These are phyloP conservation scores for Ustilago curta DNA, from an alignment of 1,284 basidiomycete species.

Conservation along the genomic window DNA sequence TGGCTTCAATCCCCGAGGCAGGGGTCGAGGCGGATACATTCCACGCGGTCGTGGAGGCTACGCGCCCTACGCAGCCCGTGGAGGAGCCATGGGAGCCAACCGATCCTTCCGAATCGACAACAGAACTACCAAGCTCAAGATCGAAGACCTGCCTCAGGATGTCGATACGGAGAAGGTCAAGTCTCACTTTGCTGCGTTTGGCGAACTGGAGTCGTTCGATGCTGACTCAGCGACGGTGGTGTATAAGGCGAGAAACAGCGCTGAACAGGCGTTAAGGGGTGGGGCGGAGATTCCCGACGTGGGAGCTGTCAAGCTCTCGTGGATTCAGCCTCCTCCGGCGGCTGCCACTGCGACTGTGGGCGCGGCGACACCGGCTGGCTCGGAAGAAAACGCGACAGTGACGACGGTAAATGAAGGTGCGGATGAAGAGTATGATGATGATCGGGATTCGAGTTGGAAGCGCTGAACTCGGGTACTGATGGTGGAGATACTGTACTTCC, in stretches of 20 bases:
- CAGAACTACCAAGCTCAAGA: conserved; percentile 81
- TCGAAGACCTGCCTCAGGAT: conserved; percentile 75
- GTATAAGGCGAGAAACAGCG: conserved; percentile 58
- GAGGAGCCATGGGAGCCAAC: conserved; percentile 72
- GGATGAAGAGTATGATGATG: conserved; percentile 45
- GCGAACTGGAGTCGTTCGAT: conserved; percentile 55
- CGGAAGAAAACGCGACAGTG: conserved; percentile 2
- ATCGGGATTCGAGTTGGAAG: conserved; percentile 62
- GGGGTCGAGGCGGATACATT: conserved; percentile 67
- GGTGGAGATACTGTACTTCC: neutral
- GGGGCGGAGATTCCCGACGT: conserved; percentile 60
- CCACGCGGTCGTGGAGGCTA: conserved; percentile 77
- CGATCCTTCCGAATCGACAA: conserved; percentile 87
- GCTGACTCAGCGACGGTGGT: conserved; percentile 29
- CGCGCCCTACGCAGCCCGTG: conserved; percentile 77
- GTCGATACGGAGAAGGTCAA: conserved; percentile 75
- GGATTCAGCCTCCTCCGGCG: conserved; percentile 50
- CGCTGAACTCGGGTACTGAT: conserved; percentile 13
- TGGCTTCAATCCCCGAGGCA: conserved; percentile 67
- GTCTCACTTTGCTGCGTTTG: conserved; percentile 76
- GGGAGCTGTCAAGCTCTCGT: conserved; percentile 56
- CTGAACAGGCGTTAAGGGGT: conserved; percentile 58
- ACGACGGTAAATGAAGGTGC: conserved; percentile 12
- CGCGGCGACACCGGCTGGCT: neutral
- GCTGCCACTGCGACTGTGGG: conserved; percentile 6